These are phyloP conservation scores for Cudoniella acicularis DNA, from an alignment of 495 filamentous ascomycete species.

Conservation along the genomic window DNA sequence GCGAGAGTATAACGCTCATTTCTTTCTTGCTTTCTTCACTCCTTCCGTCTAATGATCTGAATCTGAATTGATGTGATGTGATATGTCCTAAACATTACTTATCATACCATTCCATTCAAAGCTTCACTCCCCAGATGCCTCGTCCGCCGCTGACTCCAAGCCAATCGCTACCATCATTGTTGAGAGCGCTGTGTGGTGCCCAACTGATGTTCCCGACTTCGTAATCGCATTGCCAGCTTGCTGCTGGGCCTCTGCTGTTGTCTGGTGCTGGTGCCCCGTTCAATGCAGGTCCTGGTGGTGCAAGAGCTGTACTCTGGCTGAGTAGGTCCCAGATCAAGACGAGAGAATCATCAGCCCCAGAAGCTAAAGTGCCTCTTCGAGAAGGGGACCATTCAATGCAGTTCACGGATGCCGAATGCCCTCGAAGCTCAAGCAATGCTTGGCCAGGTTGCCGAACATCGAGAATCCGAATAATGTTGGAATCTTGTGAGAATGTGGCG, in stretches of 20 bases:
- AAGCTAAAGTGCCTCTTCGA: slow-evolving; percentile 82
- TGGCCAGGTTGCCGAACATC: slow-evolving; percentile 96
- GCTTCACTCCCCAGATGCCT: slow-evolving; percentile 83
- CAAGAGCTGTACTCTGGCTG: slow-evolving; percentile 57
- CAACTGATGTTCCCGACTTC: slow-evolving; percentile 95
- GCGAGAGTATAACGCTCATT: slow-evolving; percentile 16
- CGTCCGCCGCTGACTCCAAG: slow-evolving; percentile 87
- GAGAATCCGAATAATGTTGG: slow-evolving; percentile 87
- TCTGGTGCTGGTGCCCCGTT: slow-evolving; percentile 48
- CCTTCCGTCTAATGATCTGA: neutral
- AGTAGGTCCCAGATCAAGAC: slow-evolving; percentile 94
- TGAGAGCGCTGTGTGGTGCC: slow-evolving; percentile 75
- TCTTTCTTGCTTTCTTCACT: slow-evolving; percentile 14
- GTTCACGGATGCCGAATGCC: slow-evolving; percentile 82
- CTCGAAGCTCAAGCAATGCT: slow-evolving; percentile 88
- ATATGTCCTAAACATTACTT: too few species aligned
- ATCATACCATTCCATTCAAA: slow-evolving; percentile 47
- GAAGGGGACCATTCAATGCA: slow-evolving; percentile 94
- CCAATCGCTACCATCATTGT: slow-evolving; percentile 83
- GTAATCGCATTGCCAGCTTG: slow-evolving; percentile 91
- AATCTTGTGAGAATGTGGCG: slow-evolving; percentile 93
- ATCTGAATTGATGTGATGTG: neutral
- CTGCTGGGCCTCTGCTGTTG: slow-evolving; percentile 65
- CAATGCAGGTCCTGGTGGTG: slow-evolving; percentile 37
- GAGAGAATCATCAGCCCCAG: slow-evolving; percentile 85